phyloP scores from a whole-genome alignment of 148 eudicot genomes.

The Chenopodium suecicum region DNA sequence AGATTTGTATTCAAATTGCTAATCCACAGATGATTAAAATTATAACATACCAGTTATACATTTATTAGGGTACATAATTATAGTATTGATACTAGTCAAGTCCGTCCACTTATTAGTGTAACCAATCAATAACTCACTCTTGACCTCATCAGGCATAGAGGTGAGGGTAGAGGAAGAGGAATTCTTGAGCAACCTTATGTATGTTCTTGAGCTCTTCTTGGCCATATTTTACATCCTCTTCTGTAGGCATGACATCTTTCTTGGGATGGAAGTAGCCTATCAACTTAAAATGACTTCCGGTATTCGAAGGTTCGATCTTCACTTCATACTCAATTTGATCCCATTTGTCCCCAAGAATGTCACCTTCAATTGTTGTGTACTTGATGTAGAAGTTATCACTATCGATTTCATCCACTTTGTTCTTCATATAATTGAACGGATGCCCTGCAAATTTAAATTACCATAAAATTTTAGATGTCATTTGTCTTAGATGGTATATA shows the following conservation, averaged over 20 bases:
- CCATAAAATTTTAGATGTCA: too few relatives aligned
- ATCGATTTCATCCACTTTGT: slow-evolving; percentile 21
- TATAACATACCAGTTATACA: too few relatives aligned
- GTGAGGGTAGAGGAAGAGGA: too few relatives aligned
- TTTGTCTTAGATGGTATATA: too few relatives aligned
- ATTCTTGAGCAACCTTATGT: too few relatives aligned
- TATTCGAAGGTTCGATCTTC: neutral
- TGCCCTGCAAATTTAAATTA: neutral
- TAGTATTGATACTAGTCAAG: too few relatives aligned
- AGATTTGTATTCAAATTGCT: too few relatives aligned
- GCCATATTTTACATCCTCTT: slow-evolving; percentile 15
- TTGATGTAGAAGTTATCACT: slow-evolving; percentile 8
- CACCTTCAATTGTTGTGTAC: slow-evolving; percentile 30
- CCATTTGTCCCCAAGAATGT: slow-evolving; percentile 21
- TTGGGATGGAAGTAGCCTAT: slow-evolving; percentile 8
- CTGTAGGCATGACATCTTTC: slow-evolving; percentile 4
- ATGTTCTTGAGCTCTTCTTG: slow-evolving; percentile 6
- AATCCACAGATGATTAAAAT: too few relatives aligned
- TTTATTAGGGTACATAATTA: too few relatives aligned
- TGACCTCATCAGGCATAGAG: too few relatives aligned
- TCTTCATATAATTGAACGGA: slow-evolving; percentile 8
- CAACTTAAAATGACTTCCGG: slow-evolving; percentile 24
- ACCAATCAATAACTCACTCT: too few relatives aligned
- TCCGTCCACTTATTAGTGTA: too few relatives aligned
- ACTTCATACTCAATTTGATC: slow-evolving; percentile 26